Evolutionary conservation across 345 rosid genomes (phyloP), one percentile per base, ranked within the genome.

Genomic region (Boechera stricta): DNA sequence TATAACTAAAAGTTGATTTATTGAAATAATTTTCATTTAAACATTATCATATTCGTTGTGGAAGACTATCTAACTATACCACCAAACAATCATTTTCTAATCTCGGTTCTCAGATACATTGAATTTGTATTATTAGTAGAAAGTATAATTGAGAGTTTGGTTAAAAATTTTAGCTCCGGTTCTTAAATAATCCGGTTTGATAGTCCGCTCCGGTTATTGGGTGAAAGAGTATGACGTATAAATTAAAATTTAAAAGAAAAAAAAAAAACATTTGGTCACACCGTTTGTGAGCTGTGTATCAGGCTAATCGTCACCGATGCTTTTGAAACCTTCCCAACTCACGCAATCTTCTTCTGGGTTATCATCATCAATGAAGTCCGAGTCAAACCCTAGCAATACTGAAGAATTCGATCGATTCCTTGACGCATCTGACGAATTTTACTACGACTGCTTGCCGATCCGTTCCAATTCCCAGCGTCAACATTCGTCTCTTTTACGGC

Each of bases 391-490:
- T 57, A 48, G 0, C n/a, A 29, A 7, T 49, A 59, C 26, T 21
- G 87, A 69, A 2, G 68, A 57, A 39, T 1, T 13, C 36, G 78
- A 78, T 51, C 57, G 5, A 28, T 92, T 94, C 79, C 63, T 72
- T 57, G 97, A 89, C 69, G 88, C 95, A 0, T 67, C 64, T 11
- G 93, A 88, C 29, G 90, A 89, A 64, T 84, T 84, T 2, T 85
- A 84, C 41, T 48, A 79, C 81, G 92, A 87, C 67, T 84, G 85
- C 84, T 15, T 67, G 3, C 42, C 67, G 35, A 28, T 28, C 18
- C 70, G 38, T 79, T 76, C 39, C 69, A 74, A 74, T 73, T 82
- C n/a, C 79, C 76, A 15, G 78, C 66, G 29, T 75, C 80, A 69
- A 13, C 75, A 3, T 78, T 84, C 39, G 69, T 52, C 68, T 73